Base-by-base conservation (phyloP, 129 eudicot genomes). In the Glebionis coronaria region DNA sequence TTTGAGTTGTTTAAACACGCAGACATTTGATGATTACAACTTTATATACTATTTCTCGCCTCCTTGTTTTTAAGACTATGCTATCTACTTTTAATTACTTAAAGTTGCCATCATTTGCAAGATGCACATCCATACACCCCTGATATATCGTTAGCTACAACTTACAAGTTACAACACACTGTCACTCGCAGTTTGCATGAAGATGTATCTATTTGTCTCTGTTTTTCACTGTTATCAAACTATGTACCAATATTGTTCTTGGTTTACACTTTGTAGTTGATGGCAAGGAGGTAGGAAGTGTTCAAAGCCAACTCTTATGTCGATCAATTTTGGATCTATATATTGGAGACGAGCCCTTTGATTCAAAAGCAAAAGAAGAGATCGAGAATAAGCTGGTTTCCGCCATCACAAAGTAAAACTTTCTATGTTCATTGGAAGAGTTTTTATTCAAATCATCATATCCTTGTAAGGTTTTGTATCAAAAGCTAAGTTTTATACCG, bases 201-300 rank as follows among this genome's bases (percentile, higher is more conserved):
- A 12, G 40, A 23, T 11, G 10, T 0, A 56, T 13, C 40, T 27
- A 6, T 0, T 6, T 15, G 12, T 51, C 35, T 28, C 3, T 35
- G 13, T 4, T 47, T 63, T 9, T 42, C 15, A 51, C 10, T 19
- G 8, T 3, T 67, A 16, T 20, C 10, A 20, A 55, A 29, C 29
- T 69, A 2, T 56, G 7, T 23, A 44, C 16, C 44, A 44, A 56
- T 25, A 18, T 0, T 61, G 53, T 46, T 46, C 5, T 65, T 60
- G 78, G 38, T 80, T 64, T 35, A 56, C 14, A 16, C 16, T 49
- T 4, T 74, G 76, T 65, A 93, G 98, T 93, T 81, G 96, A 93
- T 68, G 98, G 98, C 20, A 74, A 86, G 74, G 98, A 93, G 63
- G 83, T 85, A 56, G 98, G 98, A 75, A 83, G 91, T 73, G 83